A percentile compares a stretch with the other conserved stretches of the same genome.
phyloP scores from a whole-genome alignment of 495 filamentous ascomycete species.

The Trichocladium antarcticum region DNA sequence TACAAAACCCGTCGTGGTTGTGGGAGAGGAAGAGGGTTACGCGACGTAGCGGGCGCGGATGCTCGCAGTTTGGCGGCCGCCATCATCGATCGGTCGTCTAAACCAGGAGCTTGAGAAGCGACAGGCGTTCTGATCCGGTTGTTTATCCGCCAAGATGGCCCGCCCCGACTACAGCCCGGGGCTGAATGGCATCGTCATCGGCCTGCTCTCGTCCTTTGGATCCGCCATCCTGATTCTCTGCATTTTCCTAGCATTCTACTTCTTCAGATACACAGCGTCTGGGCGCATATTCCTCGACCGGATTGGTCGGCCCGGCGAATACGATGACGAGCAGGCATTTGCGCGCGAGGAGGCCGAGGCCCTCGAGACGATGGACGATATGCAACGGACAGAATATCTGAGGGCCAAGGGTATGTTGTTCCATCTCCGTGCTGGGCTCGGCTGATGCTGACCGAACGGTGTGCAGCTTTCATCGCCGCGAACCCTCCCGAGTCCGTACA shows the following conservation, averaged over 20 bases:
- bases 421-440: not conserved
- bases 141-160: conserved; percentile 12
- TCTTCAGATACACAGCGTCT: conserved; percentile 79
- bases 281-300: conserved; percentile 90
- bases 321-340: conserved; percentile 93
- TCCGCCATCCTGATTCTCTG: conserved; percentile 74
- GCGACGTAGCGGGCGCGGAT: conserved; percentile 5
- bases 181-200: conserved; percentile 78
- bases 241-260: conserved; percentile 78
- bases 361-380: conserved; percentile 89
- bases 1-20: not conserved
- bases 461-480: conserved; percentile 89
- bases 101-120: not conserved
- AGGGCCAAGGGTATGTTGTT: conserved; percentile 78
- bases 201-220: conserved; percentile 91
- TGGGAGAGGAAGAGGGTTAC: not conserved
- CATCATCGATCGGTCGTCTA: conserved; percentile 13
- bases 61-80: conserved; percentile 14
- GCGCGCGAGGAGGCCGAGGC: conserved; percentile 88
- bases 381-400: conserved; percentile 79
- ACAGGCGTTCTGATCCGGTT: not conserved
- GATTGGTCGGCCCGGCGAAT: conserved; percentile 88
- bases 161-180: conserved; percentile 21
- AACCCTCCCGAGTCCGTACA: conserved; percentile 92
- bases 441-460: conserved; percentile 13